phyloP scores from a whole-genome alignment of 2,329 filamentous ascomycete genomes.

The Magnaporthiopsis poae region DNA sequence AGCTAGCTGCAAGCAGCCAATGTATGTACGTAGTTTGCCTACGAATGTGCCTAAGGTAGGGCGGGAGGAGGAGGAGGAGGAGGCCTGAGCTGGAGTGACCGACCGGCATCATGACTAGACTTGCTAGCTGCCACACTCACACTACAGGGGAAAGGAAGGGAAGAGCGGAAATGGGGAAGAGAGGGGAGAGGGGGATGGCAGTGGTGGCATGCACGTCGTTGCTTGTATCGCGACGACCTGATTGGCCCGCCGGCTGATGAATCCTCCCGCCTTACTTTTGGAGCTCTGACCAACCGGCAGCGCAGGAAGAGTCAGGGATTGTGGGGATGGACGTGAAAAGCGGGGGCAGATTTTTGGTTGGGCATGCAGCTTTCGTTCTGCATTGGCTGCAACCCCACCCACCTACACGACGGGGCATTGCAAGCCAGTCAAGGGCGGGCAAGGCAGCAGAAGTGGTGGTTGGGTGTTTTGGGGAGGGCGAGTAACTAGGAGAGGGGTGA shows the following conservation, averaged over 20 bases:
- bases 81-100: no score
- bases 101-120: background rate
- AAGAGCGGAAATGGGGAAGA: background rate
- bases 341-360: background rate
- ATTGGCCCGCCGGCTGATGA: background rate
- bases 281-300: background rate
- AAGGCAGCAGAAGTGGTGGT: background rate
- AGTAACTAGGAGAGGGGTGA: background rate
- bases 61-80: background rate
- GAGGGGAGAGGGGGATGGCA: background rate
- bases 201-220: background rate
- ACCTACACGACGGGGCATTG: background rate
- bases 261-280: constrained; percentile 1
- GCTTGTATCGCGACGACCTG: background rate
- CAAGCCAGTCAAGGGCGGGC: background rate
- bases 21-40: no score
- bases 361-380: background rate
- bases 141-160: no score
- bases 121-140: no score
- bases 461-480: background rate
- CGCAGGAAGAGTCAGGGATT: background rate
- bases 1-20: no score
- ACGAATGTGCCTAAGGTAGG: no score
- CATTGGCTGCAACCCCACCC: background rate
- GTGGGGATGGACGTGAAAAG: background rate